Percentiles rank a stretch among this genome's conserved stretches.
Conservation (phyloP, 1,284 basidiomycete genomes). For the Cutaneotrichosporon mucoides region DNA sequence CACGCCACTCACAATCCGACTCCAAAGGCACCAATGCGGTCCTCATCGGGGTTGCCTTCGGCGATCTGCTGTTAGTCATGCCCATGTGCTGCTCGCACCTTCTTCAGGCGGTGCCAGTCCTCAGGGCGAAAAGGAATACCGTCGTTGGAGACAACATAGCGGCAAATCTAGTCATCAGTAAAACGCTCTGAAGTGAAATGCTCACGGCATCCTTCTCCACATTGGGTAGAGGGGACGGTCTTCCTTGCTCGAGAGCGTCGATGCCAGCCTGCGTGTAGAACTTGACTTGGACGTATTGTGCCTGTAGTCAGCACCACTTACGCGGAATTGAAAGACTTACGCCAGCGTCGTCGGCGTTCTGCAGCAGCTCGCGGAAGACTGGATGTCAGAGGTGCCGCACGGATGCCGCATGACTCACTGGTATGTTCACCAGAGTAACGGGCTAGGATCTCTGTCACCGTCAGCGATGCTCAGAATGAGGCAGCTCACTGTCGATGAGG, state of each 20-base stretch:
- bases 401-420: constrained; percentile 43
- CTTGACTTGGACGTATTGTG: constrained; percentile 71
- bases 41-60: constrained; percentile 55
- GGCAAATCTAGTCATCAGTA: constrained; percentile 35
- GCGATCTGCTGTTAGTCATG: constrained; percentile 36
- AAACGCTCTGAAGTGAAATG: not conserved
- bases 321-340: constrained; percentile 17
- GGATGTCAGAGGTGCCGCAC: not conserved
- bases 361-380: constrained; percentile 85
- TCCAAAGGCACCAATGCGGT: constrained; percentile 51
- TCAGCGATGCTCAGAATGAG: not conserved
- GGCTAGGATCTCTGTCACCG: constrained; percentile 62
- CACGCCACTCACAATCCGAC: not conserved
- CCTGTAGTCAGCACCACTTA: constrained; percentile 38
- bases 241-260: constrained; percentile 49
- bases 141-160: constrained; percentile 73
- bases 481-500: constrained; percentile 68
- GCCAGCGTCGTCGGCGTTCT: constrained; percentile 94
- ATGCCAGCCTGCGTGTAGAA: constrained; percentile 66
- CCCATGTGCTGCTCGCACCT: constrained; percentile 34
- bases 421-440: constrained; percentile 93
- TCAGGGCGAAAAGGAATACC: constrained; percentile 69
- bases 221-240: constrained; percentile 51
- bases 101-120: constrained; percentile 84
- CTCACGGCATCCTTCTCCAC: constrained; percentile 58